Conservation (phyloP, 1,139 yeast species). For the Hyphopichia wangnamkhiaoensis region DNA sequence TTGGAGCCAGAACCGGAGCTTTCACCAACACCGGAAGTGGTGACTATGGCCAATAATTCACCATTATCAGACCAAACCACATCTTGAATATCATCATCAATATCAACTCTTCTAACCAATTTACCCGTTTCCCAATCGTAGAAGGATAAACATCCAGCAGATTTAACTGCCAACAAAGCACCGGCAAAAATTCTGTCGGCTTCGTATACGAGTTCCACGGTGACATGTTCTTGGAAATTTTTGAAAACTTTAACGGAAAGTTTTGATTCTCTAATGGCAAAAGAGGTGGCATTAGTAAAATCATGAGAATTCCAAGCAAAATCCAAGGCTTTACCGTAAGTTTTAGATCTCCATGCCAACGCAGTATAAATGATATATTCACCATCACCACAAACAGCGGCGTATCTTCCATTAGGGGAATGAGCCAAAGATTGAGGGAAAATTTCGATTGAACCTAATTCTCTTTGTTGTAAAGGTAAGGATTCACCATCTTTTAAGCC, state of each 20-base stretch:
- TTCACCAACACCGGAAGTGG: slow-evolving; percentile 42
- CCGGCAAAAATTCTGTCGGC: slow-evolving; percentile 89
- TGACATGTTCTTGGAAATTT: slow-evolving; percentile 78
- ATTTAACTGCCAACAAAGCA: slow-evolving; percentile 76
- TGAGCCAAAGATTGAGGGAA: slow-evolving; percentile 86
- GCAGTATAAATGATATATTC: slow-evolving; percentile 96
- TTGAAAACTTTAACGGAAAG: slow-evolving; percentile 71
- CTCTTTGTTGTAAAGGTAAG: slow-evolving; percentile 75
- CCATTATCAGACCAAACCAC: slow-evolving; percentile 95
- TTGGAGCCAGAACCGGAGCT: slow-evolving; percentile 22
- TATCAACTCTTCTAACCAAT: slow-evolving; percentile 81
- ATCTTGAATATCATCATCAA: slow-evolving; percentile 69
- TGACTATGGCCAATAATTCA: slow-evolving; percentile 76
- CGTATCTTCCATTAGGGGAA: slow-evolving; percentile 97
- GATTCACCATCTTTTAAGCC: slow-evolving; percentile 80
- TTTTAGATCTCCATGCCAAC: slow-evolving; percentile 95
- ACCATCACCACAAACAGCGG: slow-evolving; percentile 97
- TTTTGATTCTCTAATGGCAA: slow-evolving; percentile 76
- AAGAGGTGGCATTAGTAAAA: slow-evolving; percentile 62
- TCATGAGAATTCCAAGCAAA: slow-evolving; percentile 93
- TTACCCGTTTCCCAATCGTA: slow-evolving; percentile 92
- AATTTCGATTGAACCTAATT: slow-evolving; percentile 87
- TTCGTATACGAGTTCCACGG: slow-evolving; percentile 66
- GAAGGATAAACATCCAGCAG: slow-evolving; percentile 79
- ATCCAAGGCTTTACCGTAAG: slow-evolving; percentile 87